phyloP scores from a whole-genome alignment of 1,284 basidiomycete genomes.

The Ganoderma sp. region DNA sequence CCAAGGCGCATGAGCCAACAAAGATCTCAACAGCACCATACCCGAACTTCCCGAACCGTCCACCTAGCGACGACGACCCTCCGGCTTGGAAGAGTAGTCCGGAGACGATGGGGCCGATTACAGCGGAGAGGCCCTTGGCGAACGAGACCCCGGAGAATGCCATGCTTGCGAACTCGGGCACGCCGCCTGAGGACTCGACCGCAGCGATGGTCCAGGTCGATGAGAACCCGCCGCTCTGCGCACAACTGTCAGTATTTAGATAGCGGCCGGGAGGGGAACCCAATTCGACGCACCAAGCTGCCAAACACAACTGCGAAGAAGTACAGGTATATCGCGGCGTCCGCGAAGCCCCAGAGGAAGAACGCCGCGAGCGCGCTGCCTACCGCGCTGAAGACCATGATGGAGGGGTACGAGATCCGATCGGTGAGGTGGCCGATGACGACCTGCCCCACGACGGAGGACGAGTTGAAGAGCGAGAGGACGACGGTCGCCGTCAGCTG shows the following conservation, averaged over 20 bases:
- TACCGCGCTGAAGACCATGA: constrained; percentile 34
- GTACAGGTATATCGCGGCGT: constrained; percentile 34
- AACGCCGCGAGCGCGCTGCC: constrained; percentile 37
- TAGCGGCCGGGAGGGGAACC: not conserved
- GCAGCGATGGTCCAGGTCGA: constrained; percentile 35
- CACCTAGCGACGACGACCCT: constrained; percentile 18
- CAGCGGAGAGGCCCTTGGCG: constrained; percentile 35
- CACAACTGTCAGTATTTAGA: not conserved
- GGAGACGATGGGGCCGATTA: constrained; percentile 37
- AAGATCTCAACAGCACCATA: constrained; percentile 38
- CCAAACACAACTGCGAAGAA: constrained; percentile 39
- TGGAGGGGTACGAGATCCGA: constrained; percentile 35
- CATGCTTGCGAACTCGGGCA: constrained; percentile 34
- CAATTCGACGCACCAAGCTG: constrained; percentile 32
- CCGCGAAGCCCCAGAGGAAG: constrained; percentile 39
- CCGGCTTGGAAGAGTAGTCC: constrained; percentile 34
- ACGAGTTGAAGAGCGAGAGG: constrained; percentile 38
- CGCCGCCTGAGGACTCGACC: constrained; percentile 32
- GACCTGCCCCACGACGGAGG: constrained; percentile 36
- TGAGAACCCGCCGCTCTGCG: constrained; percentile 27
- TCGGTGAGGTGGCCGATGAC: constrained; percentile 37
- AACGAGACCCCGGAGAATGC: constrained; percentile 32
- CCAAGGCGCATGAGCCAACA: constrained; percentile 37
- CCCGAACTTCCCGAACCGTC: constrained; percentile 33
- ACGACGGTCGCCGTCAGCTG: constrained; percentile 35